Evolutionary conservation across 1,139 yeast species (phyloP).

Genomic region (Citeromyces siamensis): DNA sequence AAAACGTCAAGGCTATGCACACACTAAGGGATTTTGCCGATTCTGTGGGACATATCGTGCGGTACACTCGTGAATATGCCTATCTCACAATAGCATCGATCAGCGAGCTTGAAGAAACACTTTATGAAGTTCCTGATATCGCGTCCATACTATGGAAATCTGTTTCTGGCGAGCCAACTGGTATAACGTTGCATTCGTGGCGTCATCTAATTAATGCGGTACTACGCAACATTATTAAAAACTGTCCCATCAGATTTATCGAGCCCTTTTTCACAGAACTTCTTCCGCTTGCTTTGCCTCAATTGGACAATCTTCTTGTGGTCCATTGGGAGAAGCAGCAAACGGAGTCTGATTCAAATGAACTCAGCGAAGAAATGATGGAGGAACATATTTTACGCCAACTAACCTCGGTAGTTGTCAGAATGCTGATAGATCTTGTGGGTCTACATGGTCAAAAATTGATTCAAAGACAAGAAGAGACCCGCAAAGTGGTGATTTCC

Average conservation of each 20-base stretch:
- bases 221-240: slow-evolving; percentile 72
- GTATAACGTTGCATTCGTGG: slow-evolving; percentile 94
- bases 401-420: slow-evolving; percentile 85
- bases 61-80: slow-evolving; percentile 95
- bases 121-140: slow-evolving; percentile 77
- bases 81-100: slow-evolving; percentile 83
- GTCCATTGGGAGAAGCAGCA: slow-evolving; percentile 69
- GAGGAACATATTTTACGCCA: slow-evolving; percentile 92
- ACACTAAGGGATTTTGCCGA: slow-evolving; percentile 95
- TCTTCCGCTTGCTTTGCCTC: slow-evolving; percentile 62
- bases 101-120: slow-evolving; percentile 79
- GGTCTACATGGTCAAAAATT: slow-evolving; percentile 42
- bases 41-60: slow-evolving; percentile 91
- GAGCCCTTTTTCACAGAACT: slow-evolving; percentile 63
- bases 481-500: slow-evolving; percentile 52
- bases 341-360: slow-evolving; percentile 47
- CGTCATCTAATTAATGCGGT: slow-evolving; percentile 90
- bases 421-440: slow-evolving; percentile 77
- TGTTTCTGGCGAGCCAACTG: slow-evolving; percentile 72
- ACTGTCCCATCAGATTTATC: slow-evolving; percentile 69
- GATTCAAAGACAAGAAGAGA: slow-evolving; percentile 47
- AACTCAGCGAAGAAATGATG: slow-evolving; percentile 94
- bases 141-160: slow-evolving; percentile 75
- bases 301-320: slow-evolving; percentile 59
- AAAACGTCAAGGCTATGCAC: slow-evolving; percentile 86